phyloP scores from a whole-genome alignment of 2,329 filamentous ascomycete genomes.

The Fusarium acutatum region DNA sequence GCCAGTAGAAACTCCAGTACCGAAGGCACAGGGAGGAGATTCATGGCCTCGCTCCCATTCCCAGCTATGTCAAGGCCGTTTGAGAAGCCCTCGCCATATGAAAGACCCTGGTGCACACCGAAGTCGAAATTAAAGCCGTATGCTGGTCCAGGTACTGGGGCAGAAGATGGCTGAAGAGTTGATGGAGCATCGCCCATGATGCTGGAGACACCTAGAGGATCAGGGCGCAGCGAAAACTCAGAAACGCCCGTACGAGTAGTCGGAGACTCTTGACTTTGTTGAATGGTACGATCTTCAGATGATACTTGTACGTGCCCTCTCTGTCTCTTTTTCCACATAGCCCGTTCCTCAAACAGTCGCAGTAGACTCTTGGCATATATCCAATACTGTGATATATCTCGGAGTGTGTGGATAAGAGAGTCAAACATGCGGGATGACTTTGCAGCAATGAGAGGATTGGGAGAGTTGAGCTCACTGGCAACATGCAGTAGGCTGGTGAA shows the following conservation, averaged over 20 bases:
- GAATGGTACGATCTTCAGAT: conserved; percentile 5
- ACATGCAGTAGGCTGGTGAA: conserved; percentile 47
- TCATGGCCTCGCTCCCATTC: conserved; percentile 8
- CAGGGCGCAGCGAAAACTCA: conserved; percentile 35
- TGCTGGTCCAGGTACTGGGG: neutral
- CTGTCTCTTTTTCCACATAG: conserved; percentile 25
- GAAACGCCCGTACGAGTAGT: neutral
- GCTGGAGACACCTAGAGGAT: neutral
- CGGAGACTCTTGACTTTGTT: neutral
- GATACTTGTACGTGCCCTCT: neutral
- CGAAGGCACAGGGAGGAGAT: conserved; percentile 41
- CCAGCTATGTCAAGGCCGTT: conserved; percentile 17
- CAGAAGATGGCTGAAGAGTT: conserved; percentile 12
- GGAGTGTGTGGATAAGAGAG: conserved; percentile 42
- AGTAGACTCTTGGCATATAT: conserved; percentile 45
- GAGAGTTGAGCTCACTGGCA: conserved; percentile 39
- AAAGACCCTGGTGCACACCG: conserved; percentile 20
- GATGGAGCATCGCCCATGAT: neutral
- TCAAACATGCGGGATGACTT: conserved; percentile 43
- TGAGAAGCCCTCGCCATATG: conserved; percentile 29
- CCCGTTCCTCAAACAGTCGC: conserved; percentile 41
- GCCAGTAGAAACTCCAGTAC: conserved; percentile 46
- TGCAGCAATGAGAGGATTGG: conserved; percentile 44
- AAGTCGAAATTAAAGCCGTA: conserved; percentile 26
- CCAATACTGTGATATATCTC: conserved; percentile 44